Base-by-base conservation (phyloP, 2,329 filamentous ascomycete species). In the Dryadomyces quercus-mongolicae region DNA sequence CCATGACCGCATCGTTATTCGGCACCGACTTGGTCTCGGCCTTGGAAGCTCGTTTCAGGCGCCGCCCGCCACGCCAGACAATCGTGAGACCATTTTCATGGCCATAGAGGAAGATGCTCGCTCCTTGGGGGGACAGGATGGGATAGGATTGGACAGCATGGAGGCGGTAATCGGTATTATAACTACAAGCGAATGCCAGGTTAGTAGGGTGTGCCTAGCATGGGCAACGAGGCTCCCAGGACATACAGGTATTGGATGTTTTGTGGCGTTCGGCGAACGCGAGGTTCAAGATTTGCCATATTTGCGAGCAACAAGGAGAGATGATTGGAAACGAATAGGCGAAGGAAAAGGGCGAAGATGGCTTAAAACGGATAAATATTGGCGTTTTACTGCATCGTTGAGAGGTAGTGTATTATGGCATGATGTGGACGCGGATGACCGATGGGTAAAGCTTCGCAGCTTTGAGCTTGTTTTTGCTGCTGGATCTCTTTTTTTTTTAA, bases 41-140 rank as follows among this genome's bases (percentile, higher is more conserved):
- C 63, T 73, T 70, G 42, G 69, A 66, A 1, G 66, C 58, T 1
- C 70, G 57, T 62, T 81, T 84, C 61, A 85, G 77, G n/a, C 73
- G 71, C 51, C 73, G 74, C 12, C 81, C 81, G 48, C 82, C 82
- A 45, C 80, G 75, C 82, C 82, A 85, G 22, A 80, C 66, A 42
- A 85, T 62, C 3, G 75, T 80, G 45, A 84, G 66, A 47, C 82
- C 82, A 64, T 77, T 80, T 56, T 83, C 79, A 60, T 84, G 81
- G 48, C 78, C 81, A 61, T 83, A 83, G 47, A 85, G 67, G 25
- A 85, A 64, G 62, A 85, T 75, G 2, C 75, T 80, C 7, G 82
- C 81, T 40, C 81, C 81, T 62, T 85, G 82, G 1, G 80, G 74
- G 1, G 81, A 82, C 55, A 74, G 72, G 18, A 82, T 70, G 1